A percentile compares a stretch with the other conserved stretches of the same genome.
Conservation (phyloP, 1,284 basidiomycete genomes). For the Gastroboletus turbinatus region DNA sequence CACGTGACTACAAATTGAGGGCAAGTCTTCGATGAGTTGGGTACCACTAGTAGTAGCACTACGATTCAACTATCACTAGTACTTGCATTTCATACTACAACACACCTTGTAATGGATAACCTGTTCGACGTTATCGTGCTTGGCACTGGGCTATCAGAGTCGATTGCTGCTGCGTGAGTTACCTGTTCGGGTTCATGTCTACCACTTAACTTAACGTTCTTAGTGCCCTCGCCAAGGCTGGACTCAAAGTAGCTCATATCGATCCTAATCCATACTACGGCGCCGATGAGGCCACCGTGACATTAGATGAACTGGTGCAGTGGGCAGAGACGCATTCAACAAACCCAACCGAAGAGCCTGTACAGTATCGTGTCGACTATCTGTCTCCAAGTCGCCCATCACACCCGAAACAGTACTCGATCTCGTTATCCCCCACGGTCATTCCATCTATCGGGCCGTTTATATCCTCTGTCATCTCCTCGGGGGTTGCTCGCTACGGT, state of each 20-base stretch:
- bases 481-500: conserved; percentile 89
- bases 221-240: conserved; percentile 86
- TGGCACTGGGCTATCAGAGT: conserved; percentile 85
- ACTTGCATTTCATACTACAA: neutral
- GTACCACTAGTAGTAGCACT: neutral
- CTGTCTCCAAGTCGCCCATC: conserved; percentile 45
- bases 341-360: conserved; percentile 20
- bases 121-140: conserved; percentile 81
- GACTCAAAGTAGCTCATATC: conserved; percentile 84
- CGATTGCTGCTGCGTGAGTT: conserved; percentile 86
- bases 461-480: conserved; percentile 78
- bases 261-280: conserved; percentile 89
- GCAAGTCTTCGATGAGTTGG: conserved; percentile 20
- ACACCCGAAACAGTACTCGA: conserved; percentile 76
- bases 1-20: conserved; percentile 33
- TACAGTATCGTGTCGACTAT: conserved; percentile 43
- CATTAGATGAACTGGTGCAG: conserved; percentile 73
- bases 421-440: conserved; percentile 82
- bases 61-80: too few species aligned
- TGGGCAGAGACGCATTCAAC: conserved; percentile 55
- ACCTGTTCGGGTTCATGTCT: neutral
- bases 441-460: conserved; percentile 81
- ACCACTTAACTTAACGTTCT: conserved; percentile 14
- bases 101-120: conserved; percentile 27
- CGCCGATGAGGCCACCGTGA: conserved; percentile 77